phyloP scores from a whole-genome alignment of 2,329 filamentous ascomycete species.

The Fusarium pininemorale region DNA sequence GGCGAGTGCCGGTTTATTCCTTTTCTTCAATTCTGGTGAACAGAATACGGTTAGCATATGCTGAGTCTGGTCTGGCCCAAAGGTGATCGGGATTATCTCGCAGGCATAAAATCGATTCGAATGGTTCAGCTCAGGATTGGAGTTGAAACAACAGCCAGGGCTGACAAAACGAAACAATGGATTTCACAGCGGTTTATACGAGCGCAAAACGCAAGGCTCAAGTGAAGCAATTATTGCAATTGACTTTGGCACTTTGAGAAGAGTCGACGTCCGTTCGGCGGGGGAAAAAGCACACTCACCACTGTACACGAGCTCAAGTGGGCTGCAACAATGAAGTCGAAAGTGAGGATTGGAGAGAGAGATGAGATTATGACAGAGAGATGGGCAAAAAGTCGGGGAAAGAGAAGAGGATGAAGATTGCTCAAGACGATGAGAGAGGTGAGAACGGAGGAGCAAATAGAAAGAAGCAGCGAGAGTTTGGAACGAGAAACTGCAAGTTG shows the following conservation, averaged over 20 bases:
- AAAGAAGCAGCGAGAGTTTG: slow-evolving; percentile 33
- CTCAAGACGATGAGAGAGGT: slow-evolving; percentile 34
- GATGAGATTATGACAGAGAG: slow-evolving; percentile 34
- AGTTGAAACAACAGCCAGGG: slow-evolving; percentile 21
- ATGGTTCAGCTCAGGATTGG: slow-evolving; percentile 9
- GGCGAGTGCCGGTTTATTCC: slow-evolving; percentile 42
- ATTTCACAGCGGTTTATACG: slow-evolving; percentile 19
- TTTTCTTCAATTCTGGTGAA: slow-evolving; percentile 39
- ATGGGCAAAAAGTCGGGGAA: slow-evolving; percentile 28
- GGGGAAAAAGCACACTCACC: slow-evolving; percentile 39
- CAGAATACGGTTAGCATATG: slow-evolving; percentile 26
- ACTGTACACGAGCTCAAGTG: slow-evolving; percentile 38
- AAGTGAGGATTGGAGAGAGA: slow-evolving; percentile 33
- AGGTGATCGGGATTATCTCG: slow-evolving; percentile 23
- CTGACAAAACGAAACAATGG: slow-evolving; percentile 8
- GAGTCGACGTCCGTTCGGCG: slow-evolving; percentile 31
- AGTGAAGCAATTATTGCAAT: slow-evolving; percentile 20
- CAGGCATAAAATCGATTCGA: slow-evolving; percentile 21
- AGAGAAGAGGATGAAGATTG: slow-evolving; percentile 20
- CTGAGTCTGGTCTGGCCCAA: neutral
- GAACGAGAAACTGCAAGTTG: slow-evolving; percentile 25
- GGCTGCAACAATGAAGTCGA: slow-evolving; percentile 37
- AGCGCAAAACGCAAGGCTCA: neutral
- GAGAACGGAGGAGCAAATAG: slow-evolving; percentile 35
- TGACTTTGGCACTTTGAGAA: slow-evolving; percentile 18